Conservation (phyloP, 192 early-diverging fungal species). For the Coemansia sp. region DNA sequence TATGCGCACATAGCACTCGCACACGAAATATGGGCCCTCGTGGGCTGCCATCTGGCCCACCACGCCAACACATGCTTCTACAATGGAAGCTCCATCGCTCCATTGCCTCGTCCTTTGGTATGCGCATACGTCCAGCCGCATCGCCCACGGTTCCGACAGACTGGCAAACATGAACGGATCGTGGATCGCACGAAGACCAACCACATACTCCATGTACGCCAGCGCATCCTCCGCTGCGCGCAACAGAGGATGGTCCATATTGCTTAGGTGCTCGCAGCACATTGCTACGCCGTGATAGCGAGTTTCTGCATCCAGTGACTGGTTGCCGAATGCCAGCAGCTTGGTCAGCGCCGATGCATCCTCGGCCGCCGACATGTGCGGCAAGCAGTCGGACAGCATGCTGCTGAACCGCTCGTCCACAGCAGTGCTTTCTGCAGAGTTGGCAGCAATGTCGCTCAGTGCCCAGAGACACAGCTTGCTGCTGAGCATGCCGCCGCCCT, state of each 20-base stretch:
- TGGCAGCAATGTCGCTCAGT: background rate
- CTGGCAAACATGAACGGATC: slow-evolving; percentile 36
- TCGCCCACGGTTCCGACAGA: slow-evolving; percentile 17
- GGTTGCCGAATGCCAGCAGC: slow-evolving; percentile 14
- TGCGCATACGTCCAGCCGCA: slow-evolving; percentile 7
- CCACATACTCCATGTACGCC: slow-evolving; percentile 17
- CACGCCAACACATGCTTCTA: slow-evolving; percentile 2
- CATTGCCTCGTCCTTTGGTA: background rate
- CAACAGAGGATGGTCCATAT: background rate
- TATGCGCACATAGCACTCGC: slow-evolving; percentile 18
- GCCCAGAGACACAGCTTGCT: slow-evolving; percentile 18
- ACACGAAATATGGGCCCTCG: slow-evolving; percentile 26
- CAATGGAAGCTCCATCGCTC: background rate
- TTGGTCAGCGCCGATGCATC: slow-evolving; percentile 10
- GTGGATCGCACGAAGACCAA: slow-evolving; percentile 5
- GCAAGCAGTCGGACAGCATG: slow-evolving; percentile 3
- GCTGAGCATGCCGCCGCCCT: background rate
- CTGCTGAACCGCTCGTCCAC: background rate
- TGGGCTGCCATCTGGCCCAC: slow-evolving; percentile 17
- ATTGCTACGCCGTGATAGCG: slow-evolving; percentile 9
- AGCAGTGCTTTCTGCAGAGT: background rate
- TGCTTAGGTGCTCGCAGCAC: slow-evolving; percentile 5
- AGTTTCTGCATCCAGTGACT: slow-evolving; percentile 1
- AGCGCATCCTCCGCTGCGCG: background rate
- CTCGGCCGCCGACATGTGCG: background rate